Percentiles rank a stretch among this genome's conserved stretches.
Evolutionary conservation across 345 rosid genomes (phyloP).

Genomic region (Salix suchowensis): DNA sequence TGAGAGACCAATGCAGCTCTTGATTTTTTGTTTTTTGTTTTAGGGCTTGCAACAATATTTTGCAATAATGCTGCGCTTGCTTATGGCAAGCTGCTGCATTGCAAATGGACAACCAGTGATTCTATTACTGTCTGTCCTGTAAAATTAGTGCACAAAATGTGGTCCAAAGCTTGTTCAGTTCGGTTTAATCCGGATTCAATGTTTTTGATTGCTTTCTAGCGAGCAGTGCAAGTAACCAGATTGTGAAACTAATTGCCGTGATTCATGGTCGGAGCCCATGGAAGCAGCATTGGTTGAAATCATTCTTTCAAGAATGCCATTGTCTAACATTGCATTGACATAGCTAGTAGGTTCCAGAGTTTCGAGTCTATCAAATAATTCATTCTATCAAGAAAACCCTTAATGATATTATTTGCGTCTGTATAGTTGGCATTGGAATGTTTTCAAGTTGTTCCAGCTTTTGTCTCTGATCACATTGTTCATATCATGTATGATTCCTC

Average conservation of each 20-base stretch:
- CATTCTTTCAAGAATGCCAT: constrained; percentile 28
- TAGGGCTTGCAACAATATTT: neutral
- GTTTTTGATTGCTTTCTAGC: constrained; percentile 31
- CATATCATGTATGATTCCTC: constrained; percentile 15
- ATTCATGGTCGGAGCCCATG: constrained; percentile 51
- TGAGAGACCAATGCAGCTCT: constrained; percentile 27
- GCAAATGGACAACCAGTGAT: constrained; percentile 46
- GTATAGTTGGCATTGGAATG: constrained; percentile 21
- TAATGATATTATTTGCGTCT: neutral
- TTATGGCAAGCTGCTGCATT: constrained; percentile 27
- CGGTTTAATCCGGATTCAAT: constrained; percentile 27
- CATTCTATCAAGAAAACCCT: neutral
- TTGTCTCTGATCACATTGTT: constrained; percentile 25
- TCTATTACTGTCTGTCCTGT: constrained; percentile 39
- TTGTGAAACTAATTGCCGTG: constrained; percentile 52
- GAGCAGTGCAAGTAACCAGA: constrained; percentile 20
- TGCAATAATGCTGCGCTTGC: constrained; percentile 20
- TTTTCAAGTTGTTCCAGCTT: constrained; percentile 30
- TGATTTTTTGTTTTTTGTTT: neutral
- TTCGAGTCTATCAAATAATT: neutral
- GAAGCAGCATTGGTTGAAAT: constrained; percentile 36
- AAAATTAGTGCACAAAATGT: constrained; percentile 15
- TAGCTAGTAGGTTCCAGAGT: constrained; percentile 13
- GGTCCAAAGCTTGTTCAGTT: constrained; percentile 14
- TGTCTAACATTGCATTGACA: constrained; percentile 28